Conservation (phyloP, 2,329 filamentous ascomycete genomes). For the Hypoxylon sp. region DNA sequence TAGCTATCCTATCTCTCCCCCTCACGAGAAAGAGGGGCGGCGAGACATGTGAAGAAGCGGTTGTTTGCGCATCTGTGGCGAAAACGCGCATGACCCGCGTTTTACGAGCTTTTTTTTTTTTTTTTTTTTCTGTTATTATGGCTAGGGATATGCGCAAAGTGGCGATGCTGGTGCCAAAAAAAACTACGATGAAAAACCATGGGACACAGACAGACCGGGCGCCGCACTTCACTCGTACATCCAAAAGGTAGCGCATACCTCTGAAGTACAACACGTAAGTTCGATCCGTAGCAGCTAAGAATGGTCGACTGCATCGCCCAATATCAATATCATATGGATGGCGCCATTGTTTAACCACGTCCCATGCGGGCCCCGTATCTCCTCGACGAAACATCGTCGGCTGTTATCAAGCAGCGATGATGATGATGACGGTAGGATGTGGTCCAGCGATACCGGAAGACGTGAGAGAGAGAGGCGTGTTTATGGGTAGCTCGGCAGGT, state of each 20-base stretch:
- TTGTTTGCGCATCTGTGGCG: slow-evolving; percentile 23
- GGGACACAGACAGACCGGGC: slow-evolving; percentile 12
- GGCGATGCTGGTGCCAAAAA: slow-evolving; percentile 31
- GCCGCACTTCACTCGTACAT: slow-evolving; percentile 3
- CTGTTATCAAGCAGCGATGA: slow-evolving; percentile 13
- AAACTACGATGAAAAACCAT: slow-evolving; percentile 17
- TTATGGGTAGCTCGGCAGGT: slow-evolving; percentile 25
- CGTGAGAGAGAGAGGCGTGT: neutral
- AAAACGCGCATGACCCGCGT: slow-evolving; percentile 22
- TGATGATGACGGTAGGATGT: too few species aligned
- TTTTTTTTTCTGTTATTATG: slow-evolving; percentile 8
- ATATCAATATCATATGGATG: slow-evolving; percentile 21
- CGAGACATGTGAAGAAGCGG: slow-evolving; percentile 28
- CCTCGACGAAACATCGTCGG: slow-evolving; percentile 21
- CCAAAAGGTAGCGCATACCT: slow-evolving; percentile 22
- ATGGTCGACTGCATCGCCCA: slow-evolving; percentile 29
- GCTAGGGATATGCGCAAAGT: slow-evolving; percentile 27
- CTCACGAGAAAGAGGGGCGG: slow-evolving; percentile 1
- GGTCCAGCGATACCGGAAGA: slow-evolving; percentile 34
- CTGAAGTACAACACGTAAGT: slow-evolving; percentile 13
- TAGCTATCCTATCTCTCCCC: slow-evolving; percentile 4
- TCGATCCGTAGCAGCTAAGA: slow-evolving; percentile 27
- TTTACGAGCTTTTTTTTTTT: slow-evolving; percentile 9
- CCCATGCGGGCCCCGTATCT: slow-evolving; percentile 15
- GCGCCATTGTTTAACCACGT: slow-evolving; percentile 25